These are phyloP conservation scores for Coniochaeta sp. DNA, from an alignment of 2,329 filamentous ascomycete species.

Conservation along the genomic window DNA sequence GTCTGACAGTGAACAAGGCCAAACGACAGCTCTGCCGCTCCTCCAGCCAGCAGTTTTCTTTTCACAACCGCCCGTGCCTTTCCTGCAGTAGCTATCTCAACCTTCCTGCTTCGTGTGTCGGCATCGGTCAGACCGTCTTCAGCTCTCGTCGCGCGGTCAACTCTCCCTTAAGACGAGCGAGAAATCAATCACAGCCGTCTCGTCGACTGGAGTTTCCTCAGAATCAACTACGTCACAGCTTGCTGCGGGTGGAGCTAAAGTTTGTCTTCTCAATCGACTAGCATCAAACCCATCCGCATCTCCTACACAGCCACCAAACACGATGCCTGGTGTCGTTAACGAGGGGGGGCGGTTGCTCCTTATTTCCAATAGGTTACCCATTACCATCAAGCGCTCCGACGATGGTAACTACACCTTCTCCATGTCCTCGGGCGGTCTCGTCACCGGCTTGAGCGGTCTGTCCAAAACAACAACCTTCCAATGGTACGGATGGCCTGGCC, in stretches of 20 bases:
- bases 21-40: background rate
- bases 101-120: background rate
- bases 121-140: background rate
- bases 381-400: slow-evolving; percentile 90
- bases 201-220: background rate
- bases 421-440: slow-evolving; percentile 94
- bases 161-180: background rate
- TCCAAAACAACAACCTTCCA: slow-evolving; percentile 91
- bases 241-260: background rate
- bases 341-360: slow-evolving; percentile 59
- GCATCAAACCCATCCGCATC: background rate
- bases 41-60: background rate
- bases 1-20: background rate
- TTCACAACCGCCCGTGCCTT: background rate
- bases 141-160: background rate
- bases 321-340: slow-evolving; percentile 28
- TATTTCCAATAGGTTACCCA: slow-evolving; percentile 89
- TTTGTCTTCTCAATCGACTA: background rate
- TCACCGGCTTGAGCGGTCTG: slow-evolving; percentile 85
- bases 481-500: slow-evolving; percentile 97
- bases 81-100: background rate
- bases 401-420: slow-evolving; percentile 89
- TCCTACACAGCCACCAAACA: slow-evolving; percentile 5
- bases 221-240: background rate
- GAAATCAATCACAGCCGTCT: background rate